phyloP scores from a whole-genome alignment of 2,329 filamentous ascomycete genomes.

The Leptographium lundbergii region DNA sequence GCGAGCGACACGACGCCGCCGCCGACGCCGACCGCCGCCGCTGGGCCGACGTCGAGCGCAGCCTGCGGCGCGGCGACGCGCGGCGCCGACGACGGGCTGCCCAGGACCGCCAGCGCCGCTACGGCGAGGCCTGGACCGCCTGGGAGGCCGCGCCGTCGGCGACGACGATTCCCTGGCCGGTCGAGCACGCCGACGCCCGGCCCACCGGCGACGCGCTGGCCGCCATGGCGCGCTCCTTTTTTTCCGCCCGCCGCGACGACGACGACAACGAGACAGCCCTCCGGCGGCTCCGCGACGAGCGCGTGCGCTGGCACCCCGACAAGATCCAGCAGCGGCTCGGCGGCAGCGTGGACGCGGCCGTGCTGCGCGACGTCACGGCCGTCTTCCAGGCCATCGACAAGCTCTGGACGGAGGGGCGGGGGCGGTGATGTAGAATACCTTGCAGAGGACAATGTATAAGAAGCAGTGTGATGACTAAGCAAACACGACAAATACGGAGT shows the following conservation, averaged over 20 bases:
- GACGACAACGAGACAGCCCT: constrained; percentile 20
- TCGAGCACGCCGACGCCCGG: constrained; percentile 18
- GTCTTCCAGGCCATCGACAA: constrained; percentile 85
- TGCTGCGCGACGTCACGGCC: constrained; percentile 71
- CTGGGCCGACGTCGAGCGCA: constrained; percentile 51
- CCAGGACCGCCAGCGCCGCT: constrained; percentile 50
- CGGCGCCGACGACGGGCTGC: constrained; percentile 42
- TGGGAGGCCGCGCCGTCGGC: constrained; percentile 29
- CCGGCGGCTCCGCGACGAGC: constrained; percentile 60
- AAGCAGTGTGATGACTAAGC: neutral
- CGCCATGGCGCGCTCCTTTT: constrained; percentile 55
- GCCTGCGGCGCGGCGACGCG: constrained; percentile 53
- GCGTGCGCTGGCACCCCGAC: constrained; percentile 93
- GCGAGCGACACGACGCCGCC: constrained; percentile 30
- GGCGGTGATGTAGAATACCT: no score
- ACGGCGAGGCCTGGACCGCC: constrained; percentile 48
- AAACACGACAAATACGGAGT: no score
- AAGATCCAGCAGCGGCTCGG: constrained; percentile 90
- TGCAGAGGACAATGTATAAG: no score
- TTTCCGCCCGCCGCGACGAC: constrained; percentile 27
- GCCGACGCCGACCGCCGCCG: constrained; percentile 11
- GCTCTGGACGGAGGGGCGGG: constrained; percentile 56
- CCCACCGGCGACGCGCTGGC: constrained; percentile 15
- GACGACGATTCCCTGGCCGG: constrained; percentile 52
- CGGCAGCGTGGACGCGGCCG: constrained; percentile 50